phyloP scores from a whole-genome alignment of 148 eudicot genomes.

The Polygonum aviculare region DNA sequence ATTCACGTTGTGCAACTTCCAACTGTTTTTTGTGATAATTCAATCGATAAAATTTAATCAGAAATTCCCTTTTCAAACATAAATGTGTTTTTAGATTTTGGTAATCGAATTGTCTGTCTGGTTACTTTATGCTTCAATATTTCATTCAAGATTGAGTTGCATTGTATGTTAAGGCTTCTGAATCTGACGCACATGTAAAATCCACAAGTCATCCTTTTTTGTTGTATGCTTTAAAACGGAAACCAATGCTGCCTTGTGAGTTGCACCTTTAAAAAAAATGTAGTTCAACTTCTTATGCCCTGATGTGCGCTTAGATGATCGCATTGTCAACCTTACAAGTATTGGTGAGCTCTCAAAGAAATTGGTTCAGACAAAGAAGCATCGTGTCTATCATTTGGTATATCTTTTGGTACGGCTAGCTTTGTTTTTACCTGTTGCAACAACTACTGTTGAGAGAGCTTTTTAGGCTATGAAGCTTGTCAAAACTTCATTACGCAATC shows the following conservation, averaged over 20 bases:
- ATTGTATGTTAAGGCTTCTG: not conserved
- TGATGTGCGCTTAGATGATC: no score
- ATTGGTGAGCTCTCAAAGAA: no score
- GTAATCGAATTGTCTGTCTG: not conserved
- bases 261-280: not conserved
- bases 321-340: no score
- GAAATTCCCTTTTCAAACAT: not conserved
- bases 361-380: no score
- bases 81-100: not conserved
- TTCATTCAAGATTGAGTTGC: not conserved
- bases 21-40: not conserved
- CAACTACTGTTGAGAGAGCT: no score
- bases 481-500: no score
- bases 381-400: no score
- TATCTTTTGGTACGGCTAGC: no score
- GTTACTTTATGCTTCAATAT: not conserved
- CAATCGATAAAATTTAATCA: not conserved
- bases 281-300: conserved; percentile 2
- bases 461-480: no score
- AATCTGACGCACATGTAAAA: not conserved
- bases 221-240: not conserved
- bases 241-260: not conserved
- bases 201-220: not conserved
- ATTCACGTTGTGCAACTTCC: not conserved
- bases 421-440: no score